Evolutionary conservation across 2,329 filamentous ascomycete species (phyloP), one percentile per base, ranked within the genome.

Genomic region (Leptographium radiaticola): DNA sequence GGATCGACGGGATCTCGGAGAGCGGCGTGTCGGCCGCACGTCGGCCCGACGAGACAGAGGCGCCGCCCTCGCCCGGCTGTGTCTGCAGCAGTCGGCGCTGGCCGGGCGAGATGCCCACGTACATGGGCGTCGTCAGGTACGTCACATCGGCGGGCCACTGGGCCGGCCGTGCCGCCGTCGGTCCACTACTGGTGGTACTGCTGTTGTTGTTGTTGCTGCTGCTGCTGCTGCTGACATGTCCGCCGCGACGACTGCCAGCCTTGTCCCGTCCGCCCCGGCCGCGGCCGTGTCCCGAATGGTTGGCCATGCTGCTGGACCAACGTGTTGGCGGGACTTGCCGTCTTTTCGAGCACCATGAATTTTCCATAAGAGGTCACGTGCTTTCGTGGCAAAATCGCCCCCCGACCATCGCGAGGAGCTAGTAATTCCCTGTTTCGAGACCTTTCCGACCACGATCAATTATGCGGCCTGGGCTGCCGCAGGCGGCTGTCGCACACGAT

Each of bases 61-160:
- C 25, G 6, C 13, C 31, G 30, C 30, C 11, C n/a, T 57, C 53
- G 18, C 56, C 60, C 18, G 56, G 58, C 47, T 62, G 64, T 25
- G 58, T 67, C 53, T 66, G 68, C 40, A 77, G 65, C 31, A 65
- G 59, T 20, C 64, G 57, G 13, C 70, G 63, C 52, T 80, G 76
- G 1, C 61, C 18, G 16, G 66, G 62, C 8, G 68, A 68, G 39
- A 81, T 62, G 56, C 70, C 66, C 33, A 73, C 74, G 64, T 77
- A 73, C 4, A 67, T 62, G 2, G 80, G 77, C 3, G 66, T 60
- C 2, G 66, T 69, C 49, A 84, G 71, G 61, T 83, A 84, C 2
- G 71, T 68, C 2, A 82, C 59, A 11, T 67, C 52, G 5, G 67
- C 40, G 0, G 80, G 79, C 81, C 81, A 84, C 64, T 81, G 81